Evolutionary conservation across 2,329 filamentous ascomycete species (phyloP).

Genomic region (Arthrobotrys sphaeroides): DNA sequence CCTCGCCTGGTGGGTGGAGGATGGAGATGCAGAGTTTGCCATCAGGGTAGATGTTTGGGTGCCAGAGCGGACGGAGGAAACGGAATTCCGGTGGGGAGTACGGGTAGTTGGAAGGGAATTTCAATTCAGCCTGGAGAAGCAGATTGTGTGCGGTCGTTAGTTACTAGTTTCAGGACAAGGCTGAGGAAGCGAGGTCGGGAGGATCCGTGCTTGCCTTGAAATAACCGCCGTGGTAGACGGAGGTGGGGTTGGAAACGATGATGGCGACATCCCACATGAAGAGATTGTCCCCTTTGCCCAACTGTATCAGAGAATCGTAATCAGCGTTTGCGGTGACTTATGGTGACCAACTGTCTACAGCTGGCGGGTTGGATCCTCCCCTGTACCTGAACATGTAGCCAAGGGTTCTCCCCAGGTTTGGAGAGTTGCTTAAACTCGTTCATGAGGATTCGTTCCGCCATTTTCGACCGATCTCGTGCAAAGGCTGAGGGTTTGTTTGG

Average conservation of each 20-base stretch:
- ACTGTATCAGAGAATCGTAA: constrained; percentile 63
- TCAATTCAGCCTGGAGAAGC: constrained; percentile 76
- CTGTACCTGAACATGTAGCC: constrained; percentile 87
- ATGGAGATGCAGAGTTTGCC: constrained; percentile 96
- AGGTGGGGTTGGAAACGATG: constrained; percentile 92
- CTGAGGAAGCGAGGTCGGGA: constrained; percentile 7
- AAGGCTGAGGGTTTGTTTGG: constrained; percentile 11
- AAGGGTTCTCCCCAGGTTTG: constrained; percentile 75
- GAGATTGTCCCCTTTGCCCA: constrained; percentile 78
- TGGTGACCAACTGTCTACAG: constrained; percentile 20
- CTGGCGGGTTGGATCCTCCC: constrained; percentile 25
- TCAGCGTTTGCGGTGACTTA: not conserved
- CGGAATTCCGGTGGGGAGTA: constrained; percentile 88
- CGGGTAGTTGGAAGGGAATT: constrained; percentile 87
- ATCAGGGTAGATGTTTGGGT: constrained; percentile 93
- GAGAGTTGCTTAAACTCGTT: constrained; percentile 82
- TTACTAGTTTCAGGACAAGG: not conserved
- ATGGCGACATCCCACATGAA: constrained; percentile 87
- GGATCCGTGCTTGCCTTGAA: constrained; percentile 69
- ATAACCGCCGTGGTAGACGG: constrained; percentile 90
- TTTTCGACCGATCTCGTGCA: constrained; percentile 33
- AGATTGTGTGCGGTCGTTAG: not conserved
- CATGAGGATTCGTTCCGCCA: constrained; percentile 83
- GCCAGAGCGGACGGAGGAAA: constrained; percentile 81
- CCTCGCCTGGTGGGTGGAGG: constrained; percentile 88